Conservation (phyloP, 2,329 filamentous ascomycete genomes). For the Sporothrix pallida region DNA sequence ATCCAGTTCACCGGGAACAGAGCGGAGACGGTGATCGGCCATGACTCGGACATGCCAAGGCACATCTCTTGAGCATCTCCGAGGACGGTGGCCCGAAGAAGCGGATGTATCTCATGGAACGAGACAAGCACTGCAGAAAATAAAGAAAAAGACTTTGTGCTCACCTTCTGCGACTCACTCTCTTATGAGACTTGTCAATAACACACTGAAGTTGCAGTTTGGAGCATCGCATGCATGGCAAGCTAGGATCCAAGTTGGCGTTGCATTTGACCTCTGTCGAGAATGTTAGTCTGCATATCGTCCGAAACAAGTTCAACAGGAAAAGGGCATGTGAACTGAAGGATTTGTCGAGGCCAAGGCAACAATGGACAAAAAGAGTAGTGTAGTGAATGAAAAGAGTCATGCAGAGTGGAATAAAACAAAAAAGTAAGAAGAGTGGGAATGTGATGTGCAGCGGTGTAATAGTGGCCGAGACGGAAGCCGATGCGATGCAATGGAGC, state of each 20-base stretch:
- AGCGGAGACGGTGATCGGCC: neutral
- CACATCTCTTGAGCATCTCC: neutral
- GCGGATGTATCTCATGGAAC: neutral
- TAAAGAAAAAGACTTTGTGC: neutral
- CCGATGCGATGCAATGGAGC: slow-evolving; percentile 27
- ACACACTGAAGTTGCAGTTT: slow-evolving; percentile 39
- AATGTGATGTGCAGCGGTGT: neutral
- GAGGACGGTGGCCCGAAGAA: neutral
- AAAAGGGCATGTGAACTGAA: slow-evolving; percentile 4
- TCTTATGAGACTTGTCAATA: slow-evolving; percentile 39
- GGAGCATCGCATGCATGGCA: slow-evolving; percentile 38
- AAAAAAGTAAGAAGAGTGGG: neutral
- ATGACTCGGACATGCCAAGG: neutral
- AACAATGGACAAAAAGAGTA: neutral
- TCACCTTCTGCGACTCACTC: slow-evolving; percentile 39
- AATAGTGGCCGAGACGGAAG: slow-evolving; percentile 8
- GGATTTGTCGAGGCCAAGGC: neutral
- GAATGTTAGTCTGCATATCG: neutral
- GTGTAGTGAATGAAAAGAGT: neutral
- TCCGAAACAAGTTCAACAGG: neutral
- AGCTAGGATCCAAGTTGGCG: slow-evolving; percentile 34
- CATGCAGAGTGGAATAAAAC: neutral
- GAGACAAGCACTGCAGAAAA: neutral
- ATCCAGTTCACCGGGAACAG: neutral
- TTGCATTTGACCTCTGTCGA: slow-evolving; percentile 40